Evolutionary conservation across 768 basidiomycete species (phyloP), one percentile per base, ranked within the genome.

Genomic region (button mushroom (Agaricus bisporus)): DNA sequence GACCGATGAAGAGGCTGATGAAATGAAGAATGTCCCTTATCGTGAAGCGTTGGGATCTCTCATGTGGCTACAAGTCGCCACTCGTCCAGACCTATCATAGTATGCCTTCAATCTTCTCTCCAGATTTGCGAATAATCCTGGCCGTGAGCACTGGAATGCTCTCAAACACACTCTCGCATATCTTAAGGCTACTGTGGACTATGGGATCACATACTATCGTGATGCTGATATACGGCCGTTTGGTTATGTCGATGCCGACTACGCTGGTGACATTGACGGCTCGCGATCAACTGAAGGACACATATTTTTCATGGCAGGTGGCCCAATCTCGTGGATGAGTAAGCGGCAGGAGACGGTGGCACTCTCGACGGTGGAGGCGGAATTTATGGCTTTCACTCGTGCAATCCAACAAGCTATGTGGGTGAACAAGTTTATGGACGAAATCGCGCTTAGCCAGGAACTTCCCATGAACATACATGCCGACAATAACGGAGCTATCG

Each of bases 61-160:
- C 0, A 63, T 64, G 61, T 67, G 64, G 32, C 53, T 55, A 1
- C 56, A 53, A 15, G 49, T 61, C n/a, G 59, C 58, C 6, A 68
- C 60, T 0, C 56, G 60, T 2, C 63, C 63, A 0, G 61, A 68
- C 37, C 56, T 68, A 25, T 50, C 62, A n/a, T n/a, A n/a, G n/a
- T n/a, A n/a, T n/a, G 29, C 29, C 5, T 4, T 29, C 4, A 81
- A 81, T 12, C 48, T 71, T 2, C 41, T 59, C 37, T 49, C 41
- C 20, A 36, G 49, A 15, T 49, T 41, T 43, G 39, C 55, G 18
- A 22, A 60, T 15, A 58, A 52, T 17, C 62, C 58, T 10, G 56
- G 57, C 41, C 8, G 11, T 2, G 41, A 44, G 18, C 60, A 63
- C 37, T 76, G 72, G 68, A 57, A 60, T 0, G 71, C 70, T 4